Conservation (phyloP, 768 basidiomycete genomes). For the Suillus discolor region DNA sequence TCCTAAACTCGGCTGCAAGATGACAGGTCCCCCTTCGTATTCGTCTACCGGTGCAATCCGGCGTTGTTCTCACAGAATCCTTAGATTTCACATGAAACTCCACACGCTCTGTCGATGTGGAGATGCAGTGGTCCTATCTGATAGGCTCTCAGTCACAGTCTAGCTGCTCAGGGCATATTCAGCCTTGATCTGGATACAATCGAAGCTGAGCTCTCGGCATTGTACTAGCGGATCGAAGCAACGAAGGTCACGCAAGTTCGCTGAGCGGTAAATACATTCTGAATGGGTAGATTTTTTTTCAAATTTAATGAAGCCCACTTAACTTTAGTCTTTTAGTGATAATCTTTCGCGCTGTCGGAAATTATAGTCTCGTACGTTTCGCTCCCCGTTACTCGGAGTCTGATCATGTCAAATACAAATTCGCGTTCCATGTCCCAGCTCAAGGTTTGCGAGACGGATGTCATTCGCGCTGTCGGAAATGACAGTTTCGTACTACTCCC, state of each 20-base stretch:
- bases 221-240: background rate
- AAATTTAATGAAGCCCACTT: slow-evolving; percentile 8
- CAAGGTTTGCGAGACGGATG: background rate
- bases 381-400: background rate
- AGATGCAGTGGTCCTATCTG: background rate
- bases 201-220: background rate
- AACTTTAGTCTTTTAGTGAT: slow-evolving; percentile 12
- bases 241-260: background rate
- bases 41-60: background rate
- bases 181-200: background rate
- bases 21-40: background rate
- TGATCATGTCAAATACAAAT: background rate
- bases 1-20: slow-evolving; percentile 7
- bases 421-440: background rate
- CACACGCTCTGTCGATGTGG: background rate
- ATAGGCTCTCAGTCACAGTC: background rate
- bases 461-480: background rate
- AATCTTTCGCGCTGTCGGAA: slow-evolving; percentile 1
- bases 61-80: background rate
- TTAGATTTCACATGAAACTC: slow-evolving; percentile 2
- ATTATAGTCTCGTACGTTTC: slow-evolving; percentile 4
- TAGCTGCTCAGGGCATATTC: background rate
- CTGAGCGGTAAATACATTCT: background rate
- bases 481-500: background rate
- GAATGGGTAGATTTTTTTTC: background rate